Conservation (phyloP, 2,329 filamentous ascomycete species). For the Huntiella bhutanensis region DNA sequence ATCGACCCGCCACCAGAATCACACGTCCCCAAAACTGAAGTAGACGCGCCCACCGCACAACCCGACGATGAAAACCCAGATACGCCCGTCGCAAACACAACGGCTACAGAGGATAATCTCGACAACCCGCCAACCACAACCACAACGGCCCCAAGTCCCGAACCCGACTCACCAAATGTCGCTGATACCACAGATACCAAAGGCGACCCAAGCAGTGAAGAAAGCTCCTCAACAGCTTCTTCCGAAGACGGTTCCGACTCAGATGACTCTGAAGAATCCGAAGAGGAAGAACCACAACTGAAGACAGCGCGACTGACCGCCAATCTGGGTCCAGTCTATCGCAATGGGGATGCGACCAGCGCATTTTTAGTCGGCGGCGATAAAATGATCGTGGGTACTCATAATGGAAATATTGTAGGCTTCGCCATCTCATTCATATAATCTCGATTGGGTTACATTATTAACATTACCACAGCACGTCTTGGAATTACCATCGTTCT, state of each 20-base stretch:
- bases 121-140: slow-evolving; percentile 7
- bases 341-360: slow-evolving; percentile 89
- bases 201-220: slow-evolving; percentile 16
- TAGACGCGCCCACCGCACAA: background rate
- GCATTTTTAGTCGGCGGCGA: slow-evolving; percentile 78
- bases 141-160: slow-evolving; percentile 13
- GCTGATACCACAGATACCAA: slow-evolving; percentile 20
- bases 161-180: slow-evolving; percentile 13
- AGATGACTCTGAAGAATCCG: slow-evolving; percentile 59
- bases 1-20: background rate
- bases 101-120: background rate
- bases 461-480: slow-evolving; percentile 46
- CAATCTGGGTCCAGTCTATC: slow-evolving; percentile 62
- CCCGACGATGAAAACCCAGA: background rate
- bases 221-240: background rate
- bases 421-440: background rate
- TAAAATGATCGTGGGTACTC: slow-evolving; percentile 93
- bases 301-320: slow-evolving; percentile 83
- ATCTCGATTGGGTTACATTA: background rate
- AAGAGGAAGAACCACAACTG: slow-evolving; percentile 82
- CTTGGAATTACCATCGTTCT: slow-evolving; percentile 63
- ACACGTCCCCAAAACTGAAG: background rate
- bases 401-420: slow-evolving; percentile 86
- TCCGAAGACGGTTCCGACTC: slow-evolving; percentile 29
- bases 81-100: background rate